These are phyloP conservation scores for Pseudodiploospora longispora DNA, from an alignment of 2,329 filamentous ascomycete genomes.

Conservation along the genomic window DNA sequence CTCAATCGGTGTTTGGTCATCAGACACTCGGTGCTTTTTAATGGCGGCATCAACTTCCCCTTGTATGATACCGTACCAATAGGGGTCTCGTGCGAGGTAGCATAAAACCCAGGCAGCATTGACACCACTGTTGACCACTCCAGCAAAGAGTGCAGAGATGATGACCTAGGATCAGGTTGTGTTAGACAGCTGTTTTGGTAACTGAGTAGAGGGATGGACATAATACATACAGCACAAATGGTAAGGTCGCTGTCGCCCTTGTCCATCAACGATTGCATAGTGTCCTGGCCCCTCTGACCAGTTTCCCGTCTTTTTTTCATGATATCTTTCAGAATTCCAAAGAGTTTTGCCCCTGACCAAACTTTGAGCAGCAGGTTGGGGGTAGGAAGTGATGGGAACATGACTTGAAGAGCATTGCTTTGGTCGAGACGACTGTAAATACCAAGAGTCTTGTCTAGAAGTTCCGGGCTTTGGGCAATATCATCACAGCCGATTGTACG, in stretches of 20 bases:
- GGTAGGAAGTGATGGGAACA: conserved; percentile 45
- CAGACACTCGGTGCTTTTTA: conserved; percentile 28
- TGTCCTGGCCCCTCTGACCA: conserved; percentile 37
- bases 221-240: conserved; percentile 31
- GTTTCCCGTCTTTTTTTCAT: conserved; percentile 35
- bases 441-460: conserved; percentile 33
- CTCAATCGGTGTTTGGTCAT: conserved; percentile 23
- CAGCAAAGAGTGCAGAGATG: conserved; percentile 46
- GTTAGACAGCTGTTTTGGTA: too few species aligned
- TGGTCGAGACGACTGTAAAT: conserved; percentile 40
- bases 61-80: conserved; percentile 37
- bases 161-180: conserved; percentile 30
- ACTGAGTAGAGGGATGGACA: background rate
- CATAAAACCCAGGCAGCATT: conserved; percentile 45
- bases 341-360: conserved; percentile 39
- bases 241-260: conserved; percentile 36
- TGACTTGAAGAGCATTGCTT: conserved; percentile 34
- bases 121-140: conserved; percentile 48
- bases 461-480: conserved; percentile 37
- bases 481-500: conserved; percentile 45
- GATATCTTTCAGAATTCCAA: conserved; percentile 39
- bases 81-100: conserved; percentile 37
- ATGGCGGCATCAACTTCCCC: conserved; percentile 39
- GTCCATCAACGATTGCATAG: conserved; percentile 46
- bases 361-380: conserved; percentile 32